phyloP scores from a whole-genome alignment of 345 rosid species.

The Salix viminalis region DNA sequence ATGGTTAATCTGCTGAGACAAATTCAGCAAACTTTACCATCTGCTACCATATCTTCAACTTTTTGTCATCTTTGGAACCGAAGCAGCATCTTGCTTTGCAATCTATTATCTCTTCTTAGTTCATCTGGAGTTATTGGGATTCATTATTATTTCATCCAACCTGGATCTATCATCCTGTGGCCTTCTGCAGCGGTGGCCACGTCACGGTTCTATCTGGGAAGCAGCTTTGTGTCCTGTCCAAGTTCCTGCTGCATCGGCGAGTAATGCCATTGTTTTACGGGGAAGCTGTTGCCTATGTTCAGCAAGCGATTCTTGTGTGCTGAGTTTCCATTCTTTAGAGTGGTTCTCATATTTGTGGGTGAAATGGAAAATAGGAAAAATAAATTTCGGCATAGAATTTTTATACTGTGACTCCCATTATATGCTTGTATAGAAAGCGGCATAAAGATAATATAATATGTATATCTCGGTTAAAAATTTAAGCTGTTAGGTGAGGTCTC shows the following conservation, averaged over 20 bases:
- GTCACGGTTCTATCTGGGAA: neutral
- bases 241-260: neutral
- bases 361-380: conserved; percentile 6
- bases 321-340: neutral
- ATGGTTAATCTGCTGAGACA: conserved; percentile 80
- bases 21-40: conserved; percentile 88
- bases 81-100: conserved; percentile 91
- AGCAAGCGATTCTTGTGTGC: too few relatives aligned
- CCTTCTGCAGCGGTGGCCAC: neutral
- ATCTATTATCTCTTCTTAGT: conserved; percentile 71
- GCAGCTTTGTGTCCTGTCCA: neutral
- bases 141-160: neutral
- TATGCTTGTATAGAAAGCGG: too few relatives aligned
- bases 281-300: conserved; percentile 1
- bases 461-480: too few relatives aligned
- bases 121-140: neutral
- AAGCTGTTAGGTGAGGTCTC: rapidly evolving
- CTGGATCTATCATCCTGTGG: conserved; percentile 13
- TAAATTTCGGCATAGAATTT: conserved; percentile 8
- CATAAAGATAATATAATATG: too few relatives aligned
- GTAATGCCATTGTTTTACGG: conserved; percentile 4
- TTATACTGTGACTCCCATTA: too few relatives aligned
- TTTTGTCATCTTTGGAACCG: conserved; percentile 82
- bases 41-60: conserved; percentile 79
- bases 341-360: conserved; percentile 7